A percentile compares a stretch with the other conserved stretches of the same genome.
These are phyloP conservation scores for Rubus parviflorus DNA, from an alignment of 306 rosid genomes.

Conservation along the genomic window DNA sequence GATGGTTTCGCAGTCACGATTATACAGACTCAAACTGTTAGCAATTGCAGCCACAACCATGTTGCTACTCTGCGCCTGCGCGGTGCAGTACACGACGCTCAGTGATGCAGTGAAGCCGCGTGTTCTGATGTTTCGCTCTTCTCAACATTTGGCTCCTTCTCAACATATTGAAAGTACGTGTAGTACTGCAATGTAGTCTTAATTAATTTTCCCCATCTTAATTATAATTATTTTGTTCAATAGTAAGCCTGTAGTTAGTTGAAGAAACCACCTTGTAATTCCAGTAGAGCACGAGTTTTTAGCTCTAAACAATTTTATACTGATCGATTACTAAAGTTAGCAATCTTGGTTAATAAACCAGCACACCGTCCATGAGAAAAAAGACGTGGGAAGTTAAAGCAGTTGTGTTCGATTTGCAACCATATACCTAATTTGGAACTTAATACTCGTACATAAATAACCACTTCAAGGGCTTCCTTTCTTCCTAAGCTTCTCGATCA, in stretches of 20 bases:
- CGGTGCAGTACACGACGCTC: constrained; percentile 38
- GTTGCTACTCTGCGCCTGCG: constrained; percentile 39
- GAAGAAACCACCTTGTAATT: not conserved
- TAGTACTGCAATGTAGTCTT: not conserved
- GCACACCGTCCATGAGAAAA: constrained; percentile 1
- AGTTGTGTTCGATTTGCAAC: not conserved
- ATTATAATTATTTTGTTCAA: not conserved
- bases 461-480: not conserved
- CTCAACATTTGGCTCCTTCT: not conserved
- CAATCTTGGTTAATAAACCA: not conserved
- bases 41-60: constrained; percentile 32
- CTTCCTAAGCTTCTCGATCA: not conserved
- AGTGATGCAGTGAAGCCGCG: constrained; percentile 23
- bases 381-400: not conserved
- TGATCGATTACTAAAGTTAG: not conserved
- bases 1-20: constrained; percentile 21
- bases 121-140: constrained; percentile 25
- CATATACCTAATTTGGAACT: not conserved
- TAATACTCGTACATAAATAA: not conserved
- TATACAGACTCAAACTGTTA: constrained; percentile 37
- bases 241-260: not conserved
- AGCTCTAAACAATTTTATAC: not conserved
- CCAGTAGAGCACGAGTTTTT: not conserved
- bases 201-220: not conserved
- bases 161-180: constrained; percentile 26